phyloP scores from a whole-genome alignment of 2,329 filamentous ascomycete genomes.

The Trichoderma koningii region DNA sequence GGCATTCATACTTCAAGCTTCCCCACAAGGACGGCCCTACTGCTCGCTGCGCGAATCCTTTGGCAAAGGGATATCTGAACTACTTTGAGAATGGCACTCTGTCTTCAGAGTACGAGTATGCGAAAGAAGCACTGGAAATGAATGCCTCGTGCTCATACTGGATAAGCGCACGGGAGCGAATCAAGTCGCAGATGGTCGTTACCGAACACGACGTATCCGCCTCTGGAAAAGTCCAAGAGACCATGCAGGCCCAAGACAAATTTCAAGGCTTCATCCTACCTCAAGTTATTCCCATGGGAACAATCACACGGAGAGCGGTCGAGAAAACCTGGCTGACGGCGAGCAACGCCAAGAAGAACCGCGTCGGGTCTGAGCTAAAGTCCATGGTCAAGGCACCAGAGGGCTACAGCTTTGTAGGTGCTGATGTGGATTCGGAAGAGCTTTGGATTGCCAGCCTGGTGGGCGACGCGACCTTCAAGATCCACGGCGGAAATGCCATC shows the following conservation, averaged over 20 bases:
- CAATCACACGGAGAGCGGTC: slow-evolving; percentile 88
- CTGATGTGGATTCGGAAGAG: slow-evolving; percentile 96
- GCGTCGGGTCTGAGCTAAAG: slow-evolving; percentile 94
- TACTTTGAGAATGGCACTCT: slow-evolving; percentile 91
- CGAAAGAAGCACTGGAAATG: slow-evolving; percentile 96
- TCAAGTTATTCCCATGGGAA: slow-evolving; percentile 97
- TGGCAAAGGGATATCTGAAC: slow-evolving; percentile 85
- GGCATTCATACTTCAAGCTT: slow-evolving; percentile 81
- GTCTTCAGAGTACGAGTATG: slow-evolving; percentile 84
- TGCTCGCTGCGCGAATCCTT: slow-evolving; percentile 79
- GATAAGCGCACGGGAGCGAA: slow-evolving; percentile 93
- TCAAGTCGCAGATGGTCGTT: slow-evolving; percentile 93
- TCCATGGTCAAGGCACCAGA: slow-evolving; percentile 92
- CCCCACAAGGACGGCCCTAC: slow-evolving; percentile 93
- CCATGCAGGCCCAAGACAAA: slow-evolving; percentile 30
- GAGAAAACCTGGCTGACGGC: slow-evolving; percentile 99
- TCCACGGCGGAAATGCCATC: slow-evolving; percentile 95
- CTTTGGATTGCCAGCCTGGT: slow-evolving; percentile 97
- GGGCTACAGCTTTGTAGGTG: slow-evolving; percentile 91
- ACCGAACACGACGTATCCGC: slow-evolving; percentile 66
- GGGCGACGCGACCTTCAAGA: slow-evolving; percentile 89
- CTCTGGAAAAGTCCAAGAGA: slow-evolving; percentile 6
- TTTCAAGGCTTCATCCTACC: slow-evolving; percentile 79
- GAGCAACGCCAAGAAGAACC: slow-evolving; percentile 93
- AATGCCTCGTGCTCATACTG: slow-evolving; percentile 98